These are phyloP conservation scores for Talaromyces adpressus DNA, from an alignment of 495 filamentous ascomycete genomes.

Conservation along the genomic window DNA sequence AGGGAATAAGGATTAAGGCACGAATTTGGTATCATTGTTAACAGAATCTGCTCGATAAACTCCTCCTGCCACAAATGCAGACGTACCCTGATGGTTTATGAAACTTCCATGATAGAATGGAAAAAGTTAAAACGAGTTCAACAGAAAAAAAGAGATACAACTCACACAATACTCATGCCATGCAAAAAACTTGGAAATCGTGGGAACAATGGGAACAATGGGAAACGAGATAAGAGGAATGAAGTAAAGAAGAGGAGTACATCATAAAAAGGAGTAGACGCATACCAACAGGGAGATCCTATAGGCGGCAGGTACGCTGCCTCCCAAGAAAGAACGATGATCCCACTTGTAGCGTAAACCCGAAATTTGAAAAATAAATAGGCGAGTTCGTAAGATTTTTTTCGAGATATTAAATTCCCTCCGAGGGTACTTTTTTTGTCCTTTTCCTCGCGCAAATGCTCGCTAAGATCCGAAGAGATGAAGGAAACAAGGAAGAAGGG, in stretches of 20 bases:
- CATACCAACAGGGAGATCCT: background rate
- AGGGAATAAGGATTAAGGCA: background rate
- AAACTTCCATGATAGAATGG: conserved; percentile 6
- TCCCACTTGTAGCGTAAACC: background rate
- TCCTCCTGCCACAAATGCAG: conserved; percentile 5
- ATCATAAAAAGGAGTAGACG: background rate
- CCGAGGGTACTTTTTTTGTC: conserved; percentile 3
- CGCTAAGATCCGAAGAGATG: background rate
- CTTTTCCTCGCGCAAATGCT: background rate
- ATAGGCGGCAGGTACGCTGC: background rate
- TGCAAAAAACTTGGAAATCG: conserved; percentile 4
- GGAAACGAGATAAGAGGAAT: conserved; percentile 7
- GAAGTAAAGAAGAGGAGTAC: conserved; percentile 11
- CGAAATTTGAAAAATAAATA: conserved; percentile 20
- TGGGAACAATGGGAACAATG: background rate
- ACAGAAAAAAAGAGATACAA: conserved; percentile 6
- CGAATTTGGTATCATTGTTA: background rate
- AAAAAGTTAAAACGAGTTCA: background rate
- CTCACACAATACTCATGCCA: conserved; percentile 6
- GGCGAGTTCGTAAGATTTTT: background rate
- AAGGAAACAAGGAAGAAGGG: background rate
- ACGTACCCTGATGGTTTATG: background rate
- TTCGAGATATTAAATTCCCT: background rate
- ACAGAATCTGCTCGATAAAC: background rate
- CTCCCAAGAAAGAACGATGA: background rate